Base-by-base conservation (phyloP, 164 flowering plant species). In the Aristolochia fimbriata region DNA sequence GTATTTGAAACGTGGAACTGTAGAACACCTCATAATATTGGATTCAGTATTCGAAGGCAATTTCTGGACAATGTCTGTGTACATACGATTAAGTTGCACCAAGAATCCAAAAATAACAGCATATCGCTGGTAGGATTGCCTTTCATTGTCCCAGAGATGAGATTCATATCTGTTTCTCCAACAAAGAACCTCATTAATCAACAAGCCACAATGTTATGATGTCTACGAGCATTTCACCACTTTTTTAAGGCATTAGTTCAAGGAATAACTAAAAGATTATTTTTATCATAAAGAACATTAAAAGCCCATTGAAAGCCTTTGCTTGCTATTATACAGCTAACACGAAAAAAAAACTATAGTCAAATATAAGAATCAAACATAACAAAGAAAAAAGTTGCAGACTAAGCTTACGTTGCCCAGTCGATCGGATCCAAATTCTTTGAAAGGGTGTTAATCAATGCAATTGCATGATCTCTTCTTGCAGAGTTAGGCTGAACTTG, bases 71-170 rank as follows among this genome's bases (percentile, higher is more conserved):
- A 89, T 77, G 70, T 85, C 81, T 17, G 83, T 87, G 72, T 86
- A 85, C 83, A 86, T 69, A 46, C 97, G 85, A 64, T 85, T 82
- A 57, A 90, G 96, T 61, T 94, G 99, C 66, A 91, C 89, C 72
- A 91, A 88, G 76, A 88, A 94, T 14, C 99, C 99, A 77, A 86
- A 88, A 57, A 94, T 88, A 60, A 94, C 97, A 54, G 96, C 89
- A 79, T 86, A 86, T 54, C 97, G 72, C 57, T 88, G 79, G 75
- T 88, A 94, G 20, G 88, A 77, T 65, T 91, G 99, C 70, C 72
- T 85, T 78, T 78, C 99, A 71, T 94, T 91, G 77, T 91, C 95
- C 97, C 96, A 85, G 11, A 94, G 91, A 65, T 82, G 88, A 51
- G 93, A 84, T 66, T 94, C 97, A 70, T 81, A 91, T 80, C 99